Percentiles rank a stretch among this genome's conserved stretches.
Evolutionary conservation across 441 rosid species (phyloP).

Genomic region (Mallotus japonicus): DNA sequence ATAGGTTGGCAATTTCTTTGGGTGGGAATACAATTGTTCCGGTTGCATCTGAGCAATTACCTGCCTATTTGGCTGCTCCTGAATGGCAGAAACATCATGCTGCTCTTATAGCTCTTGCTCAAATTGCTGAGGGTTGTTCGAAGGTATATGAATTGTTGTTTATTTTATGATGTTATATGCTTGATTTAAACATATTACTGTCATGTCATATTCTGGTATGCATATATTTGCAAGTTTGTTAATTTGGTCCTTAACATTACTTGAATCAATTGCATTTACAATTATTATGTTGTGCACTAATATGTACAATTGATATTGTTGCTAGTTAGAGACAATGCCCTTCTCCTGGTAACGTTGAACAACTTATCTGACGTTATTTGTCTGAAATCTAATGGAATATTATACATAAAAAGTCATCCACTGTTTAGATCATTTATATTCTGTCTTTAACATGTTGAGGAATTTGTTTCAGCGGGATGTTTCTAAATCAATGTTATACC

Average conservation of each 20-base stretch:
- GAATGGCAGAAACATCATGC: constrained; percentile 99
- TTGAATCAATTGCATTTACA: too few relatives aligned
- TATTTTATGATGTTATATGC: not conserved
- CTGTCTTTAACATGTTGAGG: not conserved
- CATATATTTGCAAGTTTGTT: too few relatives aligned
- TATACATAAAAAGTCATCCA: too few relatives aligned
- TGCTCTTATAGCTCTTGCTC: constrained; percentile 92
- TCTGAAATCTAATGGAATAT: not conserved
- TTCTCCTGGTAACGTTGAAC: not conserved
- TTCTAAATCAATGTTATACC: not conserved
- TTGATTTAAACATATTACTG: too few relatives aligned
- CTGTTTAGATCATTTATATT: not conserved
- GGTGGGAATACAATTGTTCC: constrained; percentile 98
- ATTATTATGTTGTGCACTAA: too few relatives aligned
- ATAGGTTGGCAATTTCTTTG: constrained; percentile 83
- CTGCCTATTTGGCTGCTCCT: constrained; percentile 79
- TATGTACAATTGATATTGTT: too few relatives aligned
- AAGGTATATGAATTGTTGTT: constrained; percentile 38
- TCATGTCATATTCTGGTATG: too few relatives aligned
- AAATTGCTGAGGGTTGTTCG: constrained; percentile 99
- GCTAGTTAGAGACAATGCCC: too few relatives aligned
- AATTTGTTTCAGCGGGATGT: not conserved
- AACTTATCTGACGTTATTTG: not conserved
- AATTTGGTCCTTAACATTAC: too few relatives aligned
- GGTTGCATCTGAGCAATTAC: constrained; percentile 90